Percentiles rank a stretch among this genome's conserved stretches.
Conservation (phyloP, 2,329 filamentous ascomycete species). For the Tolypocladium sp. region DNA sequence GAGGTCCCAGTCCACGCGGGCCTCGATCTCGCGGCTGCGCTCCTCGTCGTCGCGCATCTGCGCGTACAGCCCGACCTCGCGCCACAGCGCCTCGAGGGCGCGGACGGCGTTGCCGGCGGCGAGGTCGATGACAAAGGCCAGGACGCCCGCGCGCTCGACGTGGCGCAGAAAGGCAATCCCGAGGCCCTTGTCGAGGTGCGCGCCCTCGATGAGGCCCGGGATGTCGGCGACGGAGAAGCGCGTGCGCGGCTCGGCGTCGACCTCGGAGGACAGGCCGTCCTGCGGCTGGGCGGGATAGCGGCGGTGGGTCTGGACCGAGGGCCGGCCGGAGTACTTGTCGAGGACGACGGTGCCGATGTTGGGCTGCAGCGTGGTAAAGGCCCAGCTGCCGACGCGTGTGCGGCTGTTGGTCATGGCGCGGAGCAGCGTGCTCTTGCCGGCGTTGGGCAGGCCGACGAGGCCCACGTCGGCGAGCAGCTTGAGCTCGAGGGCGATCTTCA, state of each 20-base stretch:
- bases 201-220: constrained; percentile 84
- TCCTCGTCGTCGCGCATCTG: constrained; percentile 69
- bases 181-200: constrained; percentile 83
- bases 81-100: constrained; percentile 77
- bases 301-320: constrained; percentile 34
- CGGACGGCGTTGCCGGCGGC: constrained; percentile 67
- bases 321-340: constrained; percentile 75
- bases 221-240: constrained; percentile 94
- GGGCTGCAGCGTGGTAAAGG: constrained; percentile 89
- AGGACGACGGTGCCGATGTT: constrained; percentile 95
- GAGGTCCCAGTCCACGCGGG: constrained; percentile 48
- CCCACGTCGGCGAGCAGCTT: constrained; percentile 94
- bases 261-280: constrained; percentile 13
- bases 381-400: constrained; percentile 87
- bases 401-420: constrained; percentile 81
- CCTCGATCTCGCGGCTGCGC: constrained; percentile 50
- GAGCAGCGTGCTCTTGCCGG: constrained; percentile 88
- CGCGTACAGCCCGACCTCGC: constrained; percentile 80
- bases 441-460: constrained; percentile 89
- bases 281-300: background rate
- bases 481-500: constrained; percentile 80
- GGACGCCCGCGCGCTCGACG: constrained; percentile 83
- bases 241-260: constrained; percentile 50
- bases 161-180: constrained; percentile 89
- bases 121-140: constrained; percentile 90